Percentiles rank a stretch among this genome's conserved stretches.
Evolutionary conservation across 2,329 filamentous ascomycete genomes (phyloP).

Genomic region (Bisporella sp.): DNA sequence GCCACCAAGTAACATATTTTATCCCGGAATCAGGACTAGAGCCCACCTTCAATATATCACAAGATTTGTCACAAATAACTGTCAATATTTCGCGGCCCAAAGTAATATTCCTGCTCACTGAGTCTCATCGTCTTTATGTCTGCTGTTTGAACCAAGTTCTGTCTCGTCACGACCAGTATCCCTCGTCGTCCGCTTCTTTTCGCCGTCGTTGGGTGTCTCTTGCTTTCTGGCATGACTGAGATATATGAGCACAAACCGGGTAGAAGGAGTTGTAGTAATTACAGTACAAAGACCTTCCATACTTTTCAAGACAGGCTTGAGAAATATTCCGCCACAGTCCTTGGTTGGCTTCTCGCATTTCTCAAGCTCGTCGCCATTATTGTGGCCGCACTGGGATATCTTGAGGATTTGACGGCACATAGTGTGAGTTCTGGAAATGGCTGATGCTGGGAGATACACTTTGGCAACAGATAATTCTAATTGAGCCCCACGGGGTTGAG

Average conservation of each 20-base stretch:
- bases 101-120: background rate
- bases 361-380: slow-evolving; percentile 10
- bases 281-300: slow-evolving; percentile 15
- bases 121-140: background rate
- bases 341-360: slow-evolving; percentile 13
- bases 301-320: slow-evolving; percentile 20
- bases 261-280: background rate
- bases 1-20: background rate
- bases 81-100: too few relatives aligned
- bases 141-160: background rate
- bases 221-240: slow-evolving; percentile 14
- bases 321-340: slow-evolving; percentile 18
- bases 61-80: too few relatives aligned
- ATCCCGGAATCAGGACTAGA: background rate
- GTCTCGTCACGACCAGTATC: slow-evolving; percentile 15
- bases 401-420: slow-evolving; percentile 25
- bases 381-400: slow-evolving; percentile 22
- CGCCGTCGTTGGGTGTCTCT: background rate
- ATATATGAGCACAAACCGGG: slow-evolving; percentile 1
- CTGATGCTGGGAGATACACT: background rate
- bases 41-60: too few relatives aligned
- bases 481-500: background rate
- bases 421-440: background rate
- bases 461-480: background rate
- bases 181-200: slow-evolving; percentile 13